These are phyloP conservation scores for Sporothrix dimorphospora DNA, from an alignment of 2,329 filamentous ascomycete species.

Conservation along the genomic window DNA sequence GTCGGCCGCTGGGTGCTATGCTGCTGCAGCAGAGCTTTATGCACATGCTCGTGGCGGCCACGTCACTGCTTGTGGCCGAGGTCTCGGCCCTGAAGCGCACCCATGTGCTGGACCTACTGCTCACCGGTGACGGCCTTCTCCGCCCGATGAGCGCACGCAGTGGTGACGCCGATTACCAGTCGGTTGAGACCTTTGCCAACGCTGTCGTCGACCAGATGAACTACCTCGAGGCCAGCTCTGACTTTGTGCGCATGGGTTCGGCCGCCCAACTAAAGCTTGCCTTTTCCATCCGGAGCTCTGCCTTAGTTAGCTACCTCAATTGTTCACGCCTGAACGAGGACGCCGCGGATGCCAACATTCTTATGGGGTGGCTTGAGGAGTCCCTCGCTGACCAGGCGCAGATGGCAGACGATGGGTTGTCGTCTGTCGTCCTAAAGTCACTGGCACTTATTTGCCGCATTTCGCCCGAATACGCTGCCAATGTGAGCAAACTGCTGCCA, in stretches of 20 bases:
- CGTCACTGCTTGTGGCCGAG: conserved; percentile 71
- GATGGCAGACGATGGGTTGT: conserved; percentile 78
- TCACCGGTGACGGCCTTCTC: conserved; percentile 58
- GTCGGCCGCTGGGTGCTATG: conserved; percentile 86
- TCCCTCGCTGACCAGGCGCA: conserved; percentile 77
- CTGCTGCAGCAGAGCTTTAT: conserved; percentile 87
- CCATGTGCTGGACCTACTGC: conserved; percentile 74
- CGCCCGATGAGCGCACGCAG: conserved; percentile 47
- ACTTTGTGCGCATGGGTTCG: conserved; percentile 86
- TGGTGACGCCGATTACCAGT: conserved; percentile 57
- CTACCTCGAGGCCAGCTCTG: conserved; percentile 83
- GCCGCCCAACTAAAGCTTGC: conserved; percentile 85
- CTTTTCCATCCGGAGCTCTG: conserved; percentile 81
- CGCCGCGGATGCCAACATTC: conserved; percentile 73
- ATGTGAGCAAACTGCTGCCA: conserved; percentile 76
- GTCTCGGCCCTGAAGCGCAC: conserved; percentile 60
- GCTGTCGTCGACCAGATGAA: conserved; percentile 83
- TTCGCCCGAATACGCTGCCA: conserved; percentile 72
- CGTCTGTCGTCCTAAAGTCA: conserved; percentile 75
- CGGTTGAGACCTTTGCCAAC: conserved; percentile 66
- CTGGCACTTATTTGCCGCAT: conserved; percentile 81
- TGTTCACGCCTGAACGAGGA: conserved; percentile 83
- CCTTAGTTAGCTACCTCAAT: conserved; percentile 81
- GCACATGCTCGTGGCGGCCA: conserved; percentile 77
- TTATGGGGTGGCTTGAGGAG: conserved; percentile 85